Evolutionary conservation across 2,329 filamentous ascomycete species (phyloP).

Genomic region (Pseudohalonectria lignicola): DNA sequence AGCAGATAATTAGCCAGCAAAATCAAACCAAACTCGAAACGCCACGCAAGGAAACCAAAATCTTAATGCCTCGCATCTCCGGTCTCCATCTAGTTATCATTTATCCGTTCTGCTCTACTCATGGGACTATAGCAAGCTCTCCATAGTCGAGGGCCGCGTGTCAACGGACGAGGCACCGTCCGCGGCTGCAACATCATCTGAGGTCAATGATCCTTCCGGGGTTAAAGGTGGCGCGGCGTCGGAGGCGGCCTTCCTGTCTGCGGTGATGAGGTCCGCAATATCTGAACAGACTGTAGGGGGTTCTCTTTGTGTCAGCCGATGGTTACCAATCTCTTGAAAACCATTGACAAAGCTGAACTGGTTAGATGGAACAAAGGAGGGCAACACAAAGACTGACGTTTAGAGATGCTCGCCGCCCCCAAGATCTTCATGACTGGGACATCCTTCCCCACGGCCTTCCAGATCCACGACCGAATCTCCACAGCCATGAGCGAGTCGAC

Average conservation of each 20-base stretch:
- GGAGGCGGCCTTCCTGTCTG: not conserved
- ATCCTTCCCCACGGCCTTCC: slow-evolving; percentile 26
- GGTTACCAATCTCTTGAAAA: not conserved
- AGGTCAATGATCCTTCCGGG: no score
- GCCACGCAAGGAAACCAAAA: no score
- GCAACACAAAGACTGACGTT: slow-evolving; percentile 7
- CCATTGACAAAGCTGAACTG: not conserved
- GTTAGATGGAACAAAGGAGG: not conserved
- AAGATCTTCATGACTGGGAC: slow-evolving; percentile 35
- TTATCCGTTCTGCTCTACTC: no score
- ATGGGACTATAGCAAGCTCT: no score
- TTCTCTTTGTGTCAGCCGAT: not conserved
- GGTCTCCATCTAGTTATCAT: no score
- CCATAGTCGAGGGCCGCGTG: no score
- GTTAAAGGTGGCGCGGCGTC: no score
- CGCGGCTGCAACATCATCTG: no score
- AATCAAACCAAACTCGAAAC: no score
- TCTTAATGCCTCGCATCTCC: no score
- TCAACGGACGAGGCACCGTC: no score
- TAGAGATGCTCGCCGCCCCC: slow-evolving; percentile 16
- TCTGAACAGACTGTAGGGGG: not conserved
- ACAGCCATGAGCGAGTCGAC: slow-evolving; percentile 28
- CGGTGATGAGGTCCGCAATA: not conserved
- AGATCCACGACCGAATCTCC: slow-evolving; percentile 33
- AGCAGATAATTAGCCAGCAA: no score